Evolutionary conservation across 805 yeast species (phyloP), one percentile per base, ranked within the genome.

Genomic region (Candida railenensis): DNA sequence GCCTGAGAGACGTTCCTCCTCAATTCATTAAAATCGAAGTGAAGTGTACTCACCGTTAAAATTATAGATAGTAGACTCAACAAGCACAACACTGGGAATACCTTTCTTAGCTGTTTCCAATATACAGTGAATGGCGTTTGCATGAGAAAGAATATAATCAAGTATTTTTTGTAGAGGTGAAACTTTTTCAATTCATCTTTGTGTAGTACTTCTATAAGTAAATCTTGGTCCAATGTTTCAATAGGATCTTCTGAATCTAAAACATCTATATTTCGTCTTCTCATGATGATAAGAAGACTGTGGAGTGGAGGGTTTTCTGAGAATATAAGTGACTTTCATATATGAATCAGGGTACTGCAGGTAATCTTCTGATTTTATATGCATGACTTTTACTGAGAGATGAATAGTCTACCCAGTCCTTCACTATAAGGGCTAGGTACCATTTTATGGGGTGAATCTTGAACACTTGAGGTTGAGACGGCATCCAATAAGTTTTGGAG

Each of bases 101-200:
- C 21, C 19, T 15, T 33, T 33, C 39, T 20, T 14, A 42, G 20
- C 30, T 16, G 45, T 15, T 22, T 34, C 45, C 45, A 42, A 20
- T 42, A 34, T 18, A 34, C 32, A 16, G 22, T 16, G 32, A 42
- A 42, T 19, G 45, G 45, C 2, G 39, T 42, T 15, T 42, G 45
- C 8, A 34, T 9, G n/a, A 34, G 22, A 16, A 42, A 34, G 19
- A 42, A 19, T 18, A 34, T 12, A 15, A 22, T 15, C 8, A 42
- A 22, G 9, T 30, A 16, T 12, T 20, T 14, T 11, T 28, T 34
- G 22, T 42, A 42, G 16, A 22, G 8, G 8, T 34, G n/a, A 34
- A 15, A 42, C 20, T 20, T 18, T 15, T 37, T 34, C 15, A 15
- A 22, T 34, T 42, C 34, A 14, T 34, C 18, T 9, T 21, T 14